phyloP scores from a whole-genome alignment of 1,284 basidiomycete species.

The Leccinum pallidistipes region DNA sequence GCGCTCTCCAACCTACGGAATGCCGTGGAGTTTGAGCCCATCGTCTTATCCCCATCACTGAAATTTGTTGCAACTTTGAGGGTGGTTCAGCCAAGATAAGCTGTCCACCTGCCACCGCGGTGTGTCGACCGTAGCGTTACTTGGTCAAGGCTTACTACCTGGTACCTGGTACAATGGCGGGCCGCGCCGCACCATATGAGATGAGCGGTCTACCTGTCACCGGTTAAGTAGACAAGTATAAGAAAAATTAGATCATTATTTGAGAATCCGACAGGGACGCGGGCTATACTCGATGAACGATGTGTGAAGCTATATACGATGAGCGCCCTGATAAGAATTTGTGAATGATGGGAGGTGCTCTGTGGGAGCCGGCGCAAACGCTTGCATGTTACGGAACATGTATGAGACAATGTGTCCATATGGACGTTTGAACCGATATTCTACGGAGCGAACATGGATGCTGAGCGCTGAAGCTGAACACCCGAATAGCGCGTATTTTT shows the following conservation, averaged over 20 bases:
- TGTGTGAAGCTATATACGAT: slow-evolving; percentile 40
- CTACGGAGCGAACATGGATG: neutral
- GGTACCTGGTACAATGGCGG: slow-evolving; percentile 13
- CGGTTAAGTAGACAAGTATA: slow-evolving; percentile 18
- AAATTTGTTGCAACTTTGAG: neutral
- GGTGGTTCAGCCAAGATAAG: neutral
- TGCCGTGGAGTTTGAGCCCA: slow-evolving; percentile 28
- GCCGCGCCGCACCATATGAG: slow-evolving; percentile 12
- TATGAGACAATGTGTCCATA: slow-evolving; percentile 2
- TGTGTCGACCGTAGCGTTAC: neutral
- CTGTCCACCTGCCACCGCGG: neutral
- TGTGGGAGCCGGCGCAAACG: slow-evolving; percentile 30
- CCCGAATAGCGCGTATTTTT: neutral
- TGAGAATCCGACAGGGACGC: slow-evolving; percentile 35
- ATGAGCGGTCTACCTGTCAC: slow-evolving; percentile 27
- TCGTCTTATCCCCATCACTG: slow-evolving; percentile 20
- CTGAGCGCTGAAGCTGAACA: neutral
- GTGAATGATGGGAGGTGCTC: slow-evolving; percentile 44
- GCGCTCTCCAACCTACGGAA: slow-evolving; percentile 25
- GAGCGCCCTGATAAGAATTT: slow-evolving; percentile 39
- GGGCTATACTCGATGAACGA: slow-evolving; percentile 27
- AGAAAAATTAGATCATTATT: slow-evolving; percentile 26
- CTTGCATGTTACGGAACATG: slow-evolving; percentile 15
- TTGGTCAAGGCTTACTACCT: slow-evolving; percentile 16
- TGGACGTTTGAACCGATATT: slow-evolving; percentile 1